Evolutionary conservation across 768 basidiomycete genomes (phyloP).

Genomic region (Kwoniella dendrophila): DNA sequence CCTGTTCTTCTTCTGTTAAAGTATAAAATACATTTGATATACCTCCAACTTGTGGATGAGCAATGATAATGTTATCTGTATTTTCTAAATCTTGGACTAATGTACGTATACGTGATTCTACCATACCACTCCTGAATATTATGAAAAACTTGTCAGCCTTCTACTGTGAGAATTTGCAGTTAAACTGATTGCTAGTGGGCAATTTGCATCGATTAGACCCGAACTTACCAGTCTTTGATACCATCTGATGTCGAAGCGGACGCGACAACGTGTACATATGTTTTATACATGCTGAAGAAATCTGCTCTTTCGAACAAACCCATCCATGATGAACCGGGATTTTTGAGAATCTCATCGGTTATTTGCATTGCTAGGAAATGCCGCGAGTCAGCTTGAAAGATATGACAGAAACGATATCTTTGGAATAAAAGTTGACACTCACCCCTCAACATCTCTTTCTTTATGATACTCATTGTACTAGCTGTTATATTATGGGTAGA

Average conservation of each 20-base stretch:
- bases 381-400: background rate
- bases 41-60: slow-evolving; percentile 93
- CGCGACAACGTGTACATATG: slow-evolving; percentile 94
- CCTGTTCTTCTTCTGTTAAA: slow-evolving; percentile 80
- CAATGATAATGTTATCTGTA: slow-evolving; percentile 84
- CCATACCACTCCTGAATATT: slow-evolving; percentile 78
- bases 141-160: background rate
- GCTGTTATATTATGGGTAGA: slow-evolving; percentile 96
- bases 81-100: slow-evolving; percentile 97
- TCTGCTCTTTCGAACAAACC: slow-evolving; percentile 94
- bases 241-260: slow-evolving; percentile 80
- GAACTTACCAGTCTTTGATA: slow-evolving; percentile 85
- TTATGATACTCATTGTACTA: slow-evolving; percentile 95
- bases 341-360: slow-evolving; percentile 86
- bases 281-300: slow-evolving; percentile 94
- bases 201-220: too few relatives aligned
- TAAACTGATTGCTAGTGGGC: background rate
- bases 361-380: slow-evolving; percentile 75
- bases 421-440: background rate
- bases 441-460: slow-evolving; percentile 93
- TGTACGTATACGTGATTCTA: slow-evolving; percentile 93
- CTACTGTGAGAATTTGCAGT: too few relatives aligned
- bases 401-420: background rate
- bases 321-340: slow-evolving; percentile 74
- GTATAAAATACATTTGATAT: slow-evolving; percentile 87